Conservation (phyloP, 208 protist genomes). For the Trypanosoma vivax region DNA sequence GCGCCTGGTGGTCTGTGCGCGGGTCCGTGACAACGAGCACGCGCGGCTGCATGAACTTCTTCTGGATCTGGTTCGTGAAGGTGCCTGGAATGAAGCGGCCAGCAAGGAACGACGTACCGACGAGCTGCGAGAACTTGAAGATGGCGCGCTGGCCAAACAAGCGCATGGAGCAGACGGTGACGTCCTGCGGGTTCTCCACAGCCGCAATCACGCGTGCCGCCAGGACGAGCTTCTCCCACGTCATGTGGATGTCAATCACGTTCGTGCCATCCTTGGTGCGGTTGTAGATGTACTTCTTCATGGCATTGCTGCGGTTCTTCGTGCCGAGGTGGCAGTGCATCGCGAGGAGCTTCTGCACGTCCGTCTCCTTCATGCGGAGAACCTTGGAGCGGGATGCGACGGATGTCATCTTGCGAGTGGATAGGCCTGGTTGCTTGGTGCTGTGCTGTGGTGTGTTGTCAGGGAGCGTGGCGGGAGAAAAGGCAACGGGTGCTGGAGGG, state of each 20-base stretch:
- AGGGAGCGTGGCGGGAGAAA: not conserved
- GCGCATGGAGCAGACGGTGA: constrained; percentile 94
- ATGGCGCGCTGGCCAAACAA: constrained; percentile 94
- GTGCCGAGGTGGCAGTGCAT: constrained; percentile 95
- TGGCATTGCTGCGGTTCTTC: constrained; percentile 90
- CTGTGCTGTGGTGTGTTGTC: not conserved
- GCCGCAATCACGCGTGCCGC: constrained; percentile 97
- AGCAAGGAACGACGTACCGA: constrained; percentile 88
- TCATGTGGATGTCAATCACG: constrained; percentile 98
- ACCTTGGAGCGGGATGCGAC: constrained; percentile 65
- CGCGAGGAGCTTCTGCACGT: constrained; percentile 96
- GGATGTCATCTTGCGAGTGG: constrained; percentile 40
- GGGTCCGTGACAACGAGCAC: constrained; percentile 98
- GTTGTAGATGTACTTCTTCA: constrained; percentile 95
- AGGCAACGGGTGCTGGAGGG: no score
- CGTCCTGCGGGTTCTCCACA: constrained; percentile 98
- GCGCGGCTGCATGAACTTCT: constrained; percentile 98
- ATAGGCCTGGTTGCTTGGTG: not conserved
- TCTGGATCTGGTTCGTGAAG: constrained; percentile 99
- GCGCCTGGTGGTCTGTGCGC: constrained; percentile 94
- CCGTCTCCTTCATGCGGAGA: constrained; percentile 77
- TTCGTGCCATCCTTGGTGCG: constrained; percentile 85
- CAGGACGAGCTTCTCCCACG: constrained; percentile 98
- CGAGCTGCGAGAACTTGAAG: constrained; percentile 97
- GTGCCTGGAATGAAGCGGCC: constrained; percentile 98